A percentile compares a stretch with the other conserved stretches of the same genome.
Conservation (phyloP, 192 early-diverging fungal species). For the Spizellomyces sp. region DNA sequence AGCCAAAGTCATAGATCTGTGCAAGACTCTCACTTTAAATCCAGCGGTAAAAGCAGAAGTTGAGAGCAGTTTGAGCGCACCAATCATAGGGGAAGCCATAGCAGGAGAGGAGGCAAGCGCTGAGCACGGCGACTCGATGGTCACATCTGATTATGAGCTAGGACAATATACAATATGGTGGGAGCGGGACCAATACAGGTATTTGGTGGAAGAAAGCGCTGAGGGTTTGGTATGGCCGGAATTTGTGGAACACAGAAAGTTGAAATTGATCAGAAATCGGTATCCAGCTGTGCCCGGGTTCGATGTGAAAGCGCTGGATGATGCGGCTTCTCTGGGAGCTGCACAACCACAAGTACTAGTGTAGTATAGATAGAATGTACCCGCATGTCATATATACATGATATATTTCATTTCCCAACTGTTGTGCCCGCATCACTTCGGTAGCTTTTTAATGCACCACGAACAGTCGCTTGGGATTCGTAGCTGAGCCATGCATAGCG, state of each 20-base stretch:
- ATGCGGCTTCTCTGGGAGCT: neutral
- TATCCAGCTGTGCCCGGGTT: conserved; percentile 47
- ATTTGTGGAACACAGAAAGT: conserved; percentile 36
- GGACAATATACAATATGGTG: conserved; percentile 33
- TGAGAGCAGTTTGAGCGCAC: neutral
- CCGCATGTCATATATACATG: no score
- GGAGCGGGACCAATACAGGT: conserved; percentile 51
- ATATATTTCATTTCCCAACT: no score
- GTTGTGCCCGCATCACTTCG: no score
- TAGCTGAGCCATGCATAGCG: no score
- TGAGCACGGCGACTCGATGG: neutral
- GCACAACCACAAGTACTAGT: no score
- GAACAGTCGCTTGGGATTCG: no score
- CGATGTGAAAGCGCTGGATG: conserved; percentile 24
- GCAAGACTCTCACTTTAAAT: conserved; percentile 20
- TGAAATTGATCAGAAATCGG: conserved; percentile 38
- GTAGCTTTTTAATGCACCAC: no score
- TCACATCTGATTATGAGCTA: neutral
- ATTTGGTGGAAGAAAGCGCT: conserved; percentile 28
- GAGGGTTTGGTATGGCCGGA: conserved; percentile 37
- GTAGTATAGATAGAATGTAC: no score
- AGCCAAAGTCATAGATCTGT: conserved; percentile 30
- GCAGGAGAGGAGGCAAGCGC: neutral
- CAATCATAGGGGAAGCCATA: neutral
- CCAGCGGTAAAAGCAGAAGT: conserved; percentile 7